Evolutionary conservation across 139 green algal genomes (phyloP), one percentile per base, ranked within the genome.

Genomic region (Haematococcus lacustris): DNA sequence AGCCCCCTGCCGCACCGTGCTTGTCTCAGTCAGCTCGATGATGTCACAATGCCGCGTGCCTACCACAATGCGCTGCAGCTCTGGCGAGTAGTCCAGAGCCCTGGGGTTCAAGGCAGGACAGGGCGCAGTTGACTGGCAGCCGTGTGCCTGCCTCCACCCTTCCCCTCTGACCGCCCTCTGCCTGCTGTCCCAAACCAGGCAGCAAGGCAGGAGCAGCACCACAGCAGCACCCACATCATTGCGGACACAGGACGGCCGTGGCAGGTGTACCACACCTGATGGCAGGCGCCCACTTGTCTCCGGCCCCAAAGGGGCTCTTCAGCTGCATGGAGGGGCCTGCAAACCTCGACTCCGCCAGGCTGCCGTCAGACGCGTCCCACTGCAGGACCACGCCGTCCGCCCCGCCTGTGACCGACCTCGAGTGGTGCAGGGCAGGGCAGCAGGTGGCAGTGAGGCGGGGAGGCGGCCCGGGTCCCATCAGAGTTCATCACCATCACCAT

Each of bases 291-390:
- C 43, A 69, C 57, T 70, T 73, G n/a, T 78, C 73, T 25, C 53
- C 51, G 1, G 66, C 33, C 6, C 73, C 73, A 61, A 78, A 73
- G 5, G 69, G 69, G 60, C 43, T 78, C 38, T 53, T 69, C 57
- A 89, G 71, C 34, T 70, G 51, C 47, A 89, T 80, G 25, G 76
- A 40, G 1, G 67, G 71, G 28, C 72, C 77, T 28, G 73, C 73
- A 51, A 86, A 80, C 39, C 73, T 73, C 23, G 71, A 79, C 61
- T 89, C 83, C 4, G 26, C 32, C 41, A 88, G 41, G 4, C 21
- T 71, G 43, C 86, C 84, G 61, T 87, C 82, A 0, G 72, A 78
- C 33, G 86, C 81, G 63, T 89, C 80, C 87, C 87, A 92, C 60
- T 75, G 74, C 59, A 86, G 71, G 32, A 92, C 38, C 2, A 61